Percentiles rank a stretch among this genome's conserved stretches.
phyloP scores from a whole-genome alignment of 768 basidiomycete genomes.

The Russula griseocarnosa region DNA sequence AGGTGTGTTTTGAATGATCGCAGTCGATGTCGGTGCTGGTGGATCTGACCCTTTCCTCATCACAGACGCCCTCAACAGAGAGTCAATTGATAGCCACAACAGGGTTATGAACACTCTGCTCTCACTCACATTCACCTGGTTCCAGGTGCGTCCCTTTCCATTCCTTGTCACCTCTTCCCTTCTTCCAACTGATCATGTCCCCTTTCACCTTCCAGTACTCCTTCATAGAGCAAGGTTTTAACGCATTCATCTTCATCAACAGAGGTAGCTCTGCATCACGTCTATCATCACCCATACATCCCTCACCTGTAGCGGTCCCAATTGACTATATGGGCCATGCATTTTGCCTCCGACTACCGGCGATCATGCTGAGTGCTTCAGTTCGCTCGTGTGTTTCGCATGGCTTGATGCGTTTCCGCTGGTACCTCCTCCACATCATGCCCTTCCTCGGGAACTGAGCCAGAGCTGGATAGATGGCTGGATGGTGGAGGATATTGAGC shows the following conservation, averaged over 20 bases:
- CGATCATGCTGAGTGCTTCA: constrained; percentile 22
- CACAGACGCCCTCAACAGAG: constrained; percentile 22
- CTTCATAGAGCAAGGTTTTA: constrained; percentile 21
- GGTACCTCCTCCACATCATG: background rate
- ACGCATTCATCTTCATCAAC: constrained; percentile 14
- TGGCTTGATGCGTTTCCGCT: constrained; percentile 17
- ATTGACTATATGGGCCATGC: constrained; percentile 15
- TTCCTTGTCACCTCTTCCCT: constrained; percentile 1
- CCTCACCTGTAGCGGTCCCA: constrained; percentile 6
- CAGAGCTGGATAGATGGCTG: background rate
- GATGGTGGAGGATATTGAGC: constrained; percentile 20
- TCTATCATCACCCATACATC: constrained; percentile 2
- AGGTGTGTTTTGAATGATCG: too few species aligned
- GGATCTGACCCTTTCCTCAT: constrained; percentile 1
- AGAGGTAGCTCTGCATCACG: background rate
- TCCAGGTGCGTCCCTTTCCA: constrained; percentile 20
- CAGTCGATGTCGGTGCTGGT: too few species aligned
- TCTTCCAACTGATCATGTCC: constrained; percentile 8
- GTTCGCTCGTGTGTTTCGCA: too few species aligned
- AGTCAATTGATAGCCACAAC: constrained; percentile 20
- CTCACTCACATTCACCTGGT: constrained; percentile 22
- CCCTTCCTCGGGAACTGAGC: constrained; percentile 2
- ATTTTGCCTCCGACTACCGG: constrained; percentile 17
- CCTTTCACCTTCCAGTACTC: too few species aligned
- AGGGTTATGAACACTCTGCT: constrained; percentile 15